phyloP scores from a whole-genome alignment of 2,329 filamentous ascomycete species.

The Colletotrichum costaricense region DNA sequence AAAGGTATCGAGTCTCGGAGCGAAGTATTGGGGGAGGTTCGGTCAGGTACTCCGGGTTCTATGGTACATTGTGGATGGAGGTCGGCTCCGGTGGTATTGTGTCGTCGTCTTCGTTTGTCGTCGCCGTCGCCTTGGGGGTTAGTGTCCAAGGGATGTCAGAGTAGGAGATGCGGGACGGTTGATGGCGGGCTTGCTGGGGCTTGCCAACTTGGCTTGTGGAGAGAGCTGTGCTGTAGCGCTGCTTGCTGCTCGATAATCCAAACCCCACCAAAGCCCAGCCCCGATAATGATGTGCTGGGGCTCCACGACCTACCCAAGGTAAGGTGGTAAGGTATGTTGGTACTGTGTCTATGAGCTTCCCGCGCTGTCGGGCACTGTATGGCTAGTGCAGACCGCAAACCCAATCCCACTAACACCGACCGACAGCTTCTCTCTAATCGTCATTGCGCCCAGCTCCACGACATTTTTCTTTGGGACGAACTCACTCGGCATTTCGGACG shows the following conservation, averaged over 20 bases:
- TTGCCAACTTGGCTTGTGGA: constrained; percentile 32
- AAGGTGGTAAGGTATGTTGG: too few relatives aligned
- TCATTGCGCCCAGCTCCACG: constrained; percentile 19
- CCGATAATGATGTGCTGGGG: constrained; percentile 3
- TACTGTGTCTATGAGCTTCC: background rate
- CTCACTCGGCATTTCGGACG: background rate
- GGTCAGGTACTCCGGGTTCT: constrained; percentile 22
- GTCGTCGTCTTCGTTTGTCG: background rate
- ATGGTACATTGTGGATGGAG: constrained; percentile 29
- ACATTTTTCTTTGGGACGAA: background rate
- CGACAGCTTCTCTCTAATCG: constrained; percentile 11
- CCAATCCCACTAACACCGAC: constrained; percentile 24
- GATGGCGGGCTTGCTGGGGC: constrained; percentile 30
- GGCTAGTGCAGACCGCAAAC: background rate
- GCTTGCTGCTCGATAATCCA: constrained; percentile 15
- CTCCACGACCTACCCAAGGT: background rate
- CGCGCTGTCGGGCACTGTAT: background rate
- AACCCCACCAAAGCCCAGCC: constrained; percentile 23
- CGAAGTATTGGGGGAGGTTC: constrained; percentile 2
- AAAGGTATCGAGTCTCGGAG: background rate
- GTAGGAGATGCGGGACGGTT: constrained; percentile 18
- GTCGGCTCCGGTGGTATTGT: background rate
- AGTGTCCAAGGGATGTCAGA: constrained; percentile 23
- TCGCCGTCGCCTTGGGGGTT: background rate
- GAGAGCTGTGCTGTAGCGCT: constrained; percentile 13